Base-by-base conservation (phyloP, 2,329 filamentous ascomycete species). In the Diplodia intermedia region DNA sequence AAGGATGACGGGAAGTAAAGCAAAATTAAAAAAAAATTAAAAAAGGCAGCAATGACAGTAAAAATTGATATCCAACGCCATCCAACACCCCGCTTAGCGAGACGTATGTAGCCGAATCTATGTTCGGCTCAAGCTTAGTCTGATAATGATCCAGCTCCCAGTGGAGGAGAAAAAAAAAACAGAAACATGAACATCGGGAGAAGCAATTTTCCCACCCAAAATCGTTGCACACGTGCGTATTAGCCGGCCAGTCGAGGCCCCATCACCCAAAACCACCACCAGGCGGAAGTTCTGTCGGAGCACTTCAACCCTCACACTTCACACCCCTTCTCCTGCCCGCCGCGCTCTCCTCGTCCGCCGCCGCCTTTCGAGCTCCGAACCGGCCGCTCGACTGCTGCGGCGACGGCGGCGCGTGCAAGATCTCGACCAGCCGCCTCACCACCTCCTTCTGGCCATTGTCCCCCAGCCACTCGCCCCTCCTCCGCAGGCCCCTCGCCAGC, bases 21-120 rank as follows among this genome's bases (percentile, higher is more conserved):
- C 36, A 43, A 20, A 47, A 47, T n/a, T 8, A 40, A 40, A 15
- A 14, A n/a, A n/a, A 47, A n/a, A 47, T 14, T n/a, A 47, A 20
- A 9, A 20, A 47, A 47, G n/a, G 8, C 43, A 47, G 43, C 43
- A 47, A 20, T 14, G 43, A 47, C 43, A 47, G 18, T 9, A 20
- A 47, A 14, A 47, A 47, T 47, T 47, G 43, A 20, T 47, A 47
- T 47, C 43, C 18, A 47, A 47, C 43, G 43, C 43, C 43, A 47
- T 47, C 43, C 43, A 47, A 47, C 43, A 47, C 43, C 43, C 43
- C 43, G 43, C 43, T 47, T 20, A 47, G 43, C 43, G 43, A 47
- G n/a, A 47, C 43, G 43, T 47, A 47, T 43, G n/a, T 47, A 20
- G 43, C 43, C 43, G n/a, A 47, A 20, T 47, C 18, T 20, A 20